These are phyloP conservation scores for Graphilbum sp. DNA, from an alignment of 2,329 filamentous ascomycete genomes.

Conservation along the genomic window DNA sequence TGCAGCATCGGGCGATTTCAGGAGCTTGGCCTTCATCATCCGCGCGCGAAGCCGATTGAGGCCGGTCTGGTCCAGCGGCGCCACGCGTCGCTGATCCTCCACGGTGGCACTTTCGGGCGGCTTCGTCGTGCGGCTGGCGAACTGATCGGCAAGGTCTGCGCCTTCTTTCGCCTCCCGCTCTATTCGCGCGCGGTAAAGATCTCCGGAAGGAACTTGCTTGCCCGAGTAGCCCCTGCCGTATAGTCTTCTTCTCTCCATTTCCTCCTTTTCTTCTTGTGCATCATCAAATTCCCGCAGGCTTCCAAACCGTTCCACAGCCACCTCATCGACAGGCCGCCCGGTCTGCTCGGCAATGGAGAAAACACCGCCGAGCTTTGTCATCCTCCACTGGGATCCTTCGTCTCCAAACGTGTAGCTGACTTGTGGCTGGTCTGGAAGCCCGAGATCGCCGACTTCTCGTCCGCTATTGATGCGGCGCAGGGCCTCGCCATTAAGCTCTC, in stretches of 20 bases:
- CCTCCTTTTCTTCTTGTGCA: constrained; percentile 81
- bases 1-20: constrained; percentile 55
- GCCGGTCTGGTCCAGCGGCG: constrained; percentile 55
- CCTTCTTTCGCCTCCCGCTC: constrained; percentile 22
- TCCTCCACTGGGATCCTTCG: constrained; percentile 79
- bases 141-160: neutral
- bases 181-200: constrained; percentile 60
- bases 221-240: constrained; percentile 77
- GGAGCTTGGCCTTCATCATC: constrained; percentile 90
- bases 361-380: constrained; percentile 83
- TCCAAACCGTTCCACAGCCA: constrained; percentile 71
- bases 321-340: constrained; percentile 57
- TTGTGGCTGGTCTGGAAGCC: constrained; percentile 28
- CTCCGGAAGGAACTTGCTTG: constrained; percentile 75
- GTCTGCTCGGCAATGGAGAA: constrained; percentile 65
- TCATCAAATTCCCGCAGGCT: constrained; percentile 76
- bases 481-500: constrained; percentile 60
- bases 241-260: constrained; percentile 64
- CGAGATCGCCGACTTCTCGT: constrained; percentile 33
- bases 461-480: constrained; percentile 43
- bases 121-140: too few relatives aligned
- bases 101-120: neutral
- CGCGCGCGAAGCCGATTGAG: constrained; percentile 84
- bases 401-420: constrained; percentile 80
- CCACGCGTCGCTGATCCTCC: constrained; percentile 7